These are phyloP conservation scores for Anthoceros angustus DNA, from an alignment of 225 moss, liverwort and hornwort species.

Conservation along the genomic window DNA sequence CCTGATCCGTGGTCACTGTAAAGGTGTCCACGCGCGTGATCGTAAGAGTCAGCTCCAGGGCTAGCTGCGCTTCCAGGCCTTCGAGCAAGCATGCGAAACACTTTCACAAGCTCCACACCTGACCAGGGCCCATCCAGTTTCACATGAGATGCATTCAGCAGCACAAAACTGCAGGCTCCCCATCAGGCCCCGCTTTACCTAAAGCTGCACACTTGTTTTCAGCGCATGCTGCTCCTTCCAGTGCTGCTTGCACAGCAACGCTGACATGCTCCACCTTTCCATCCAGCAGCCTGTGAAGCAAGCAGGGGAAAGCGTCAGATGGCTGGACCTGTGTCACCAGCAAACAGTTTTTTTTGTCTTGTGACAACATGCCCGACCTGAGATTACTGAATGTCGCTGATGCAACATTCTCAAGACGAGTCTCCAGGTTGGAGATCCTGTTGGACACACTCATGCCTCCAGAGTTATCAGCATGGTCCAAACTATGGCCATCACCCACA, in stretches of 20 bases:
- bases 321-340: neutral
- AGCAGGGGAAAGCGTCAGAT: neutral
- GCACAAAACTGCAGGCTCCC: too few species aligned
- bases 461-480: neutral
- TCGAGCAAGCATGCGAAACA: conserved; percentile 59
- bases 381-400: conserved; percentile 93
- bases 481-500: neutral
- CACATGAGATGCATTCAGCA: too few species aligned
- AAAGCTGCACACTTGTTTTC: conserved; percentile 84
- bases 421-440: conserved; percentile 57
- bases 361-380: conserved; percentile 15
- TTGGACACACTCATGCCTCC: conserved; percentile 2
- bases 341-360: neutral
- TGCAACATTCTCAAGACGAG: conserved; percentile 77
- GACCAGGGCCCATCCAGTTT: neutral
- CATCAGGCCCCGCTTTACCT: conserved; percentile 7
- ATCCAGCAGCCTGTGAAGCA: conserved; percentile 46
- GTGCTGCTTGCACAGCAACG: conserved; percentile 51
- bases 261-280: conserved; percentile 72
- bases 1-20: conserved; percentile 24
- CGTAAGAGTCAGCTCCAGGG: conserved; percentile 14
- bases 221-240: conserved; percentile 60
- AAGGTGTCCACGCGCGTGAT: conserved; percentile 13
- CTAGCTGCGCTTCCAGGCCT: conserved; percentile 20
- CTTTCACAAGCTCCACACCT: conserved; percentile 82